phyloP scores from a whole-genome alignment of 2,329 filamentous ascomycete species.

The Penicillium decumbens region DNA sequence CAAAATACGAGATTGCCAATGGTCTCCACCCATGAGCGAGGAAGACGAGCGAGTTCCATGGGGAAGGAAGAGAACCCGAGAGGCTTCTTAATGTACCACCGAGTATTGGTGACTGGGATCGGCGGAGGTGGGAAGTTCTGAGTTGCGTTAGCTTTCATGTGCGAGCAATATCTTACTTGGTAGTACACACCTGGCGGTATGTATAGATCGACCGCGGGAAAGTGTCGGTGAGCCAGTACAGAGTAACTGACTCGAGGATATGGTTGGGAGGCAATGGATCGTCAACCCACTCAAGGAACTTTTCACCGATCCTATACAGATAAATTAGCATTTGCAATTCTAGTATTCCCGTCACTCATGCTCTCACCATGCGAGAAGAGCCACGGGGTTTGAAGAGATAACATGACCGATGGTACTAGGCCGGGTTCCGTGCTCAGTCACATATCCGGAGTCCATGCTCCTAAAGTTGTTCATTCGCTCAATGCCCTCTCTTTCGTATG shows the following conservation, averaged over 20 bases:
- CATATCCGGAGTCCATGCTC: slow-evolving; percentile 23
- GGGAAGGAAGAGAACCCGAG: slow-evolving; percentile 48
- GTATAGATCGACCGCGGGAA: slow-evolving; percentile 33
- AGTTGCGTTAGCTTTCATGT: background rate
- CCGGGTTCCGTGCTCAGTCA: slow-evolving; percentile 29
- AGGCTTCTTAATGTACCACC: slow-evolving; percentile 41
- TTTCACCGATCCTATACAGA: slow-evolving; percentile 37
- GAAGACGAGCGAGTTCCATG: slow-evolving; percentile 40
- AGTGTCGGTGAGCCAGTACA: slow-evolving; percentile 41
- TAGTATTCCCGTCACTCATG: background rate
- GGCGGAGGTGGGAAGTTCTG: slow-evolving; percentile 19
- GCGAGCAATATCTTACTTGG: background rate
- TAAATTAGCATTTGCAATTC: background rate
- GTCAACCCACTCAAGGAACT: slow-evolving; percentile 37
- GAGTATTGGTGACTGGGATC: slow-evolving; percentile 16
- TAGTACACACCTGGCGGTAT: slow-evolving; percentile 28
- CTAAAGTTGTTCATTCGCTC: slow-evolving; percentile 19
- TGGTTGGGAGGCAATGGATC: slow-evolving; percentile 27
- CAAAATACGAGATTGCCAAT: slow-evolving; percentile 40
- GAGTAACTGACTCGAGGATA: slow-evolving; percentile 32
- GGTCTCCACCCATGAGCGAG: slow-evolving; percentile 35
- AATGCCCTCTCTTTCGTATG: slow-evolving; percentile 30
- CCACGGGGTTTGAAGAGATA: slow-evolving; percentile 30
- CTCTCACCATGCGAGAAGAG: slow-evolving; percentile 31
- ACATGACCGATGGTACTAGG: slow-evolving; percentile 35